Evolutionary conservation across 2,329 filamentous ascomycete species (phyloP), one percentile per base, ranked within the genome.

Genomic region (Thielaviopsis euricoi): DNA sequence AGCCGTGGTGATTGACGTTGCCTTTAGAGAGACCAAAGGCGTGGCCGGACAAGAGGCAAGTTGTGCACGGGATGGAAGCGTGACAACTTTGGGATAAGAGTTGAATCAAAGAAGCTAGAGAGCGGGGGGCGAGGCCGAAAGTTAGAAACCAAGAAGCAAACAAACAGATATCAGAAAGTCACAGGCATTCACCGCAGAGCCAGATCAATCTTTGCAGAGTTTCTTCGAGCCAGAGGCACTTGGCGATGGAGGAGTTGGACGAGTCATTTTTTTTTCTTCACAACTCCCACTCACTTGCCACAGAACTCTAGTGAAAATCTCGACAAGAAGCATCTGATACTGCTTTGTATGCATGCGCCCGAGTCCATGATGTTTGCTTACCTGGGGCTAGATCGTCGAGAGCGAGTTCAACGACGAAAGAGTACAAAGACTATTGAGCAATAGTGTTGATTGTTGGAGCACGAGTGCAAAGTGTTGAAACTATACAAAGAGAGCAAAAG

Each of bases 1-100:
- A 83, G 81, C 81, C 81, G 81, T 84, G 69, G 67, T 82, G 71
- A 64, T 67, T 64, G 64, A 59, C 64, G 67, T 69, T 76, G 80
- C 81, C 80, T 83, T 84, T 84, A 79, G 77, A 52, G 64, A 66
- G 71, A 78, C 82, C 81, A 84, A 84, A 83, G 81, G 81, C 80
- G 19, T 53, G 46, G 56, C 55, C 59, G 21, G 29, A 40, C 4
- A 3, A 21, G 43, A 48, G 40, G 49, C 22, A 56, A 50, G 53
- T 40, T 58, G 59, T 50, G 51, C 51, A 57, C 51, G 51, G 57
- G 43, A 25, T 6, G 37, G 10, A 37, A n/a, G 23, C 46, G 58
- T 52, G 46, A 54, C 51, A 60, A 54, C 58, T 19, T 2, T 19
- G 26, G 13, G 10, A 19, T 1, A 29, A 51, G 19, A 56, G 52